Evolutionary conservation across 2,329 filamentous ascomycete species (phyloP), one percentile per base, ranked within the genome.

Genomic region (Aspergillus novofumigatus): DNA sequence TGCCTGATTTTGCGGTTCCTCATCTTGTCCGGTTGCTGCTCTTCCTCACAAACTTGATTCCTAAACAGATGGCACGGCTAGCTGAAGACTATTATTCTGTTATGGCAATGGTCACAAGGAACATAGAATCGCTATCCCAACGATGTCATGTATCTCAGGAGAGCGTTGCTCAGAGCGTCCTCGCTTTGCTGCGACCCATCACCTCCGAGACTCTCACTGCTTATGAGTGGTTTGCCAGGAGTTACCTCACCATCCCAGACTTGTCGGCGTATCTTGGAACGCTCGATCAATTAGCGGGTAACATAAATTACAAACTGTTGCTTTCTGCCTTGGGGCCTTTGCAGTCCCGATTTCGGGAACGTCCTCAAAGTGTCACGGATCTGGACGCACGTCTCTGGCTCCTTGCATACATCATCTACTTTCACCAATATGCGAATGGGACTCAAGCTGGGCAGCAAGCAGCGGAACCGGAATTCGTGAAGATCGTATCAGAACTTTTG

Each of bases 401-500:
- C 8, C 74, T 88, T 45, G 79, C 81, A 25, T 81, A 84, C 60
- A 80, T 86, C 59, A 83, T 88, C 50, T 86, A 78, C 67, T 81
- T 85, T 63, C 79, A 83, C 60, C 77, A 77, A 41, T 75, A 78
- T 63, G 77, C 77, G n/a, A 70, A 71, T 32, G 79, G 69, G 66
- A 68, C 65, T 35, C 66, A 72, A 32, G 65, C 66, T 14, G 60
- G 65, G 58, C 73, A 67, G 59, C 74, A 65, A 71, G 75, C 71
- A 60, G 77, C 79, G 32, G 80, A 84, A 62, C 75, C 78, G 52
- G 79, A 80, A 29, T 86, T 85, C 63, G 80, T 85, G 49, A 76
- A 76, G 35, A 80, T 83, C 1, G 75, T 87, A 0, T 84, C 84
- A 2, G 71, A 74, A 51, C 71, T 83, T n/a, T 75, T 84, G 32